These are phyloP conservation scores for Xerocomus cyaneibrunnescens DNA, from an alignment of 1,284 basidiomycete genomes.

Conservation along the genomic window DNA sequence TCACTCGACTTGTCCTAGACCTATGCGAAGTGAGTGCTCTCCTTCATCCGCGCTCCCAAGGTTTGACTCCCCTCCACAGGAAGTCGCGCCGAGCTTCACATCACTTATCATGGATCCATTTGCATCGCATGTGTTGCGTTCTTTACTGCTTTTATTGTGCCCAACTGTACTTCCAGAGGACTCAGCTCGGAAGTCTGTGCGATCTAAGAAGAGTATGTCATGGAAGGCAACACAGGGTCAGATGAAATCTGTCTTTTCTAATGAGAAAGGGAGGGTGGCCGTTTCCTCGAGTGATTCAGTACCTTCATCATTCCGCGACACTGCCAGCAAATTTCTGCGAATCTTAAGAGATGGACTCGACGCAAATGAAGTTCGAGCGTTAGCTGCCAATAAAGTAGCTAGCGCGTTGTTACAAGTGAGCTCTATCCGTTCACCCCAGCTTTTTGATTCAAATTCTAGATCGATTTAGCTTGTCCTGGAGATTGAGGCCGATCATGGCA, in stretches of 20 bases:
- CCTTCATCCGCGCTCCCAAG: conserved; percentile 1
- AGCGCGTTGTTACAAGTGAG: conserved; percentile 78
- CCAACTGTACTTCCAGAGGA: conserved; percentile 48
- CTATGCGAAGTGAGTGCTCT: conserved; percentile 57
- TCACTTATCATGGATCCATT: conserved; percentile 78
- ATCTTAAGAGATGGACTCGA: conserved; percentile 53
- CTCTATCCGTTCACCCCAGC: conserved; percentile 2
- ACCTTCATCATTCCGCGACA: conserved; percentile 52
- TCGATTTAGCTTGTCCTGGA: conserved; percentile 70
- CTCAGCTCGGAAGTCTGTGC: conserved; percentile 41
- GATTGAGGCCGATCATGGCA: conserved; percentile 67
- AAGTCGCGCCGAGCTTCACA: conserved; percentile 63
- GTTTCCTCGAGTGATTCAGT: conserved; percentile 31
- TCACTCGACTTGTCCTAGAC: conserved; percentile 67
- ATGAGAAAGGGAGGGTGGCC: conserved; percentile 45
- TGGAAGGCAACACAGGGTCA: conserved; percentile 76
- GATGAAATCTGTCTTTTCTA: conserved; percentile 68
- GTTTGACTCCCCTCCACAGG: conserved; percentile 43
- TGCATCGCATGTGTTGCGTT: conserved; percentile 84
- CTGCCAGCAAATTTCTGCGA: conserved; percentile 55
- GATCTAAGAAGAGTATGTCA: conserved; percentile 74
- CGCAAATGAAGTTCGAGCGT: conserved; percentile 76
- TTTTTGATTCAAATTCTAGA: neutral
- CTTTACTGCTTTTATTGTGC: conserved; percentile 73
- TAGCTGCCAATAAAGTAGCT: conserved; percentile 81